phyloP scores from a whole-genome alignment of 2,329 filamentous ascomycete species.

The Podosphaera fusca region DNA sequence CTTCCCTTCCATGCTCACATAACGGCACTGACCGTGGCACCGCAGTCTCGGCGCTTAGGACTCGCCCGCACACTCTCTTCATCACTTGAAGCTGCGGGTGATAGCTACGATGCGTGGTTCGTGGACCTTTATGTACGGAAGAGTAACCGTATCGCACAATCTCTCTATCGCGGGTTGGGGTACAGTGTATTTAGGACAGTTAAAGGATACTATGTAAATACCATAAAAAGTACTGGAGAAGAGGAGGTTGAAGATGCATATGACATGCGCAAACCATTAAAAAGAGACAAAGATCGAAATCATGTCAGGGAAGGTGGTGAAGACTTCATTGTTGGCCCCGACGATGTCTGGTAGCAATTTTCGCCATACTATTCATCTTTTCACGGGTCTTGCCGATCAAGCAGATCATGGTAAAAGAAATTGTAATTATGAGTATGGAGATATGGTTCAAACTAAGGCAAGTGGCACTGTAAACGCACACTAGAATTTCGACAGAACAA shows the following conservation, averaged over 20 bases:
- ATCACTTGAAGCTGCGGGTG: conserved; percentile 59
- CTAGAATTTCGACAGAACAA: too few relatives aligned
- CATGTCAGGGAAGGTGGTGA: conserved; percentile 68
- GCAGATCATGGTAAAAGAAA: too few relatives aligned
- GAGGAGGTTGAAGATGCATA: conserved; percentile 59
- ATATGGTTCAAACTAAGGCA: too few relatives aligned
- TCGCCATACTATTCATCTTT: too few relatives aligned
- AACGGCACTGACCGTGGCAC: conserved; percentile 81
- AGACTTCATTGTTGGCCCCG: conserved; percentile 50
- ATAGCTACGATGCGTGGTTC: conserved; percentile 75
- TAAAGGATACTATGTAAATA: conserved; percentile 80
- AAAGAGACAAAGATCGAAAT: conserved; percentile 50
- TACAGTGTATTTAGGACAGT: conserved; percentile 81
- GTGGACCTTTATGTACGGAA: conserved; percentile 83
- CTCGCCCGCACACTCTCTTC: conserved; percentile 67
- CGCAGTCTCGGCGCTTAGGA: conserved; percentile 62
- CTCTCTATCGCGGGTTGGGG: conserved; percentile 74
- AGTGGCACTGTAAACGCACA: too few relatives aligned
- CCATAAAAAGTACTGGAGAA: conserved; percentile 33
- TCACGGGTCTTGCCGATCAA: too few relatives aligned
- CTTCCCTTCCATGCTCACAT: conserved; percentile 99
- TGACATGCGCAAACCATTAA: conserved; percentile 88
- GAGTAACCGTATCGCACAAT: conserved; percentile 70
- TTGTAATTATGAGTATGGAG: too few relatives aligned
- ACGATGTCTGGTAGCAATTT: conserved; percentile 52